A percentile compares a stretch with the other conserved stretches of the same genome.
Conservation (phyloP, 257 asterid species). For the Striga asiatica region DNA sequence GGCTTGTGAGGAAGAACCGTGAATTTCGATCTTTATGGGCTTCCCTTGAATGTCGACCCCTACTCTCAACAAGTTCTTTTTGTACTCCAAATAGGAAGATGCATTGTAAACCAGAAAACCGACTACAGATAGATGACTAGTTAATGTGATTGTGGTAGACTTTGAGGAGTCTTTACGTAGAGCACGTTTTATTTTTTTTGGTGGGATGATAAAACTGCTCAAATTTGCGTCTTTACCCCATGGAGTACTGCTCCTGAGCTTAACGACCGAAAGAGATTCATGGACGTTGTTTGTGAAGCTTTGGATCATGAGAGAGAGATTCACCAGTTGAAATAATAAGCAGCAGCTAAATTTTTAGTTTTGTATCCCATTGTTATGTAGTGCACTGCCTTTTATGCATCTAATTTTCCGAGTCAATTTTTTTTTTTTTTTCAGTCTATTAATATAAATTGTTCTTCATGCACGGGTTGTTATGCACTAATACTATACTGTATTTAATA, state of each 20-base stretch:
- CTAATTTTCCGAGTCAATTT: too few relatives aligned
- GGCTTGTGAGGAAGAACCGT: not conserved
- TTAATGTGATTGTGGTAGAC: conserved; percentile 67
- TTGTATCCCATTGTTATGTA: too few relatives aligned
- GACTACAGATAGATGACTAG: conserved; percentile 51
- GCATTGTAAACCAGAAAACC: conserved; percentile 66
- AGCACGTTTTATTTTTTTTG: conserved; percentile 54
- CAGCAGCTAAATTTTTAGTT: too few relatives aligned
- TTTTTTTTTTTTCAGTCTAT: too few relatives aligned
- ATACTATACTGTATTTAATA: too few relatives aligned
- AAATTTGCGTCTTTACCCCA: conserved; percentile 62
- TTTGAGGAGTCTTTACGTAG: conserved; percentile 45
- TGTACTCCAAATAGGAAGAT: conserved; percentile 21
- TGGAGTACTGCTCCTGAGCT: conserved; percentile 58
- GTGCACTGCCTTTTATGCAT: too few relatives aligned
- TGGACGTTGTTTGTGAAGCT: too few relatives aligned
- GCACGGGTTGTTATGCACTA: too few relatives aligned
- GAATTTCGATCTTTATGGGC: conserved; percentile 38
- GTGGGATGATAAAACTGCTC: conserved; percentile 47
- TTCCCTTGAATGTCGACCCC: conserved; percentile 45
- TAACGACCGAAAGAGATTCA: conserved; percentile 38
- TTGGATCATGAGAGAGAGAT: too few relatives aligned
- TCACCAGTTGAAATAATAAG: too few relatives aligned
- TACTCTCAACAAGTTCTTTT: conserved; percentile 24
- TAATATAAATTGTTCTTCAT: too few relatives aligned